Percentiles rank a stretch among this genome's conserved stretches.
Conservation (phyloP, 371 early-diverging fungal genomes). For the Circinella minor region DNA sequence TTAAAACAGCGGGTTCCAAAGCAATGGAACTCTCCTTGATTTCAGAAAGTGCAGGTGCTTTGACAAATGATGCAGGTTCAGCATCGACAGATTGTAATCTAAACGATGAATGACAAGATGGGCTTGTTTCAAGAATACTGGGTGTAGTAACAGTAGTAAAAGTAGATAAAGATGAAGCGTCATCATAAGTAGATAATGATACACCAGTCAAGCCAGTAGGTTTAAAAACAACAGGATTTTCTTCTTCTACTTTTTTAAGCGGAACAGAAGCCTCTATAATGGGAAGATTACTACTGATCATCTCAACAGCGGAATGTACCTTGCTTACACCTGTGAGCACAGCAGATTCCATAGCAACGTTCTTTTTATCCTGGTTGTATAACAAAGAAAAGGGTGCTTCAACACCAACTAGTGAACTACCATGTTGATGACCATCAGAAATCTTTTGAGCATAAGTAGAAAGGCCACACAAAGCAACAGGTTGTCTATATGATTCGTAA, state of each 20-base stretch:
- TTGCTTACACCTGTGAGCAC: constrained; percentile 6
- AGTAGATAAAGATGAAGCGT: too few species aligned
- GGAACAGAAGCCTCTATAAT: background rate
- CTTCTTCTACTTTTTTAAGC: background rate
- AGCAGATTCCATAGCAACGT: background rate
- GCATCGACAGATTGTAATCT: background rate
- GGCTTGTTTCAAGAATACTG: too few species aligned
- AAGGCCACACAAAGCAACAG: constrained; percentile 5
- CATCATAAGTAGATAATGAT: background rate
- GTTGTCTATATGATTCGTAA: background rate
- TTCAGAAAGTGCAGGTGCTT: background rate
- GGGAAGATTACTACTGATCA: background rate
- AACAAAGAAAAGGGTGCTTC: background rate
- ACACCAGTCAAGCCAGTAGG: background rate
- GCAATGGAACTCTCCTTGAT: background rate
- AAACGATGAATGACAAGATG: background rate
- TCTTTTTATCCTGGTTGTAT: background rate
- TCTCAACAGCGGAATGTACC: background rate
- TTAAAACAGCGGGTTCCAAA: background rate
- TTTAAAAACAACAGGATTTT: background rate
- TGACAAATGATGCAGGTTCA: background rate
- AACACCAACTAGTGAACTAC: background rate
- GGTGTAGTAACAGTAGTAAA: background rate
- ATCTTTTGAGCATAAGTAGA: background rate
- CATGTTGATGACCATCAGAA: constrained; percentile 4